Evolutionary conservation across 805 yeast genomes (phyloP), one percentile per base, ranked within the genome.

Genomic region (Sugiyamaella mastotermitis): DNA sequence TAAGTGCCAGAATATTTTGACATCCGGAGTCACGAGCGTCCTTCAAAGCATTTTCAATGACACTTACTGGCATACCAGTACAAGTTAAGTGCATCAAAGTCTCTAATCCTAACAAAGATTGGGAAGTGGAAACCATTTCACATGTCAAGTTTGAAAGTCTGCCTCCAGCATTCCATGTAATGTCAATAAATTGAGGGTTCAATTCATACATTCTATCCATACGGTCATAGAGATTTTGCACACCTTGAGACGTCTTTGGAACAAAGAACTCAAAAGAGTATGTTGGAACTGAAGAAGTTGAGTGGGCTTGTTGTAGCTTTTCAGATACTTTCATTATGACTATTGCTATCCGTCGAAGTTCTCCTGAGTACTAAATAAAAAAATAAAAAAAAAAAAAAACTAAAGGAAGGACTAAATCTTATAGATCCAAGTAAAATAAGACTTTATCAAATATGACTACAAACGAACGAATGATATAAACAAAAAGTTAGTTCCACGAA

Each of bases 91-190:
- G 98, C 96, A 92, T 88, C 59, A 97, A 92, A 0, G 97, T 90
- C 55, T 90, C 97, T 44, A 90, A 67, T 6, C 97, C 97, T 39
- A 88, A 68, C 2, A 86, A 88, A 2, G 88, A 78, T 51, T 88
- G 95, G 1, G 97, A 76, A 2, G 94, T 86, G 50, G 86, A 75
- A 4, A 92, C 94, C 74, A 92, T 80, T 49, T 92, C 97, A 24
- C 87, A 82, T 17, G 98, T 87, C 47, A 87, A 65, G 30, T 78
- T 76, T 10, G 94, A 79, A 35, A 82, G 63, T 20, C 94, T 72
- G 4, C 97, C 97, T 28, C 98, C 98, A 3, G 98, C 98, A 55
- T 90, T 90, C 98, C 98, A 92, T 1, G 98, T 92, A 47, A 92
- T 83, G 57, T 92, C 98, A 42, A 92, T 79, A 61, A 92, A 92